A percentile compares a stretch with the other conserved stretches of the same genome.
phyloP scores from a whole-genome alignment of 805 yeast species.

The Lachancea lanzarotensis region DNA sequence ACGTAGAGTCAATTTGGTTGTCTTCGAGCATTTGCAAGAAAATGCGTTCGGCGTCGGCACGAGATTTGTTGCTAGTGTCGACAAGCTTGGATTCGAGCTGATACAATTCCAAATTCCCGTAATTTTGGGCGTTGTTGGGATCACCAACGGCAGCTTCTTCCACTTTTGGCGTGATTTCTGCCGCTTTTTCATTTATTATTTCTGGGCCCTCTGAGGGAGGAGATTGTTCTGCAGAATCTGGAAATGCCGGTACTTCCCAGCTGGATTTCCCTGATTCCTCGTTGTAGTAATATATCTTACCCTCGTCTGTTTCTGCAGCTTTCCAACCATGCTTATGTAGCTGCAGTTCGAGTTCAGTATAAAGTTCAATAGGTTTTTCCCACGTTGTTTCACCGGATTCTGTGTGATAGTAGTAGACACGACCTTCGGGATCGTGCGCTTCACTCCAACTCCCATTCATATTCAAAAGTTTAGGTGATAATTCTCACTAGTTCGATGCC shows the following conservation, averaged over 20 bases:
- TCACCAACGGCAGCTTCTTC: neutral
- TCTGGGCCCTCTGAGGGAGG: constrained; percentile 4
- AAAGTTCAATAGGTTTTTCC: constrained; percentile 63
- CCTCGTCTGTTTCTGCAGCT: constrained; percentile 45
- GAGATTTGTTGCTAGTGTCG: constrained; percentile 20
- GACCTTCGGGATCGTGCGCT: constrained; percentile 56
- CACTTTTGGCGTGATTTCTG: neutral
- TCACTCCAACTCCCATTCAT: constrained; percentile 48
- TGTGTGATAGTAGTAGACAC: constrained; percentile 63
- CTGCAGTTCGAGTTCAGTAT: constrained; percentile 38
- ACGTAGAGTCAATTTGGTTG: constrained; percentile 57
- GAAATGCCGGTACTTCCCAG: constrained; percentile 65
- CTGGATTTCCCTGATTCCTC: constrained; percentile 56
- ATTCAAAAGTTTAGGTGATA: too few species aligned
- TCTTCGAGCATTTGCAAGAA: constrained; percentile 51
- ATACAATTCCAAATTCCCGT: constrained; percentile 12
- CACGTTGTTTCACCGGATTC: constrained; percentile 67
- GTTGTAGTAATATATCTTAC: constrained; percentile 65
- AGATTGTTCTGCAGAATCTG: constrained; percentile 4
- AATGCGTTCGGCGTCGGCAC: constrained; percentile 36
- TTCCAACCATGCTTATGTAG: constrained; percentile 51
- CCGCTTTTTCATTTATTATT: neutral
- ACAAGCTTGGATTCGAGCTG: constrained; percentile 26
- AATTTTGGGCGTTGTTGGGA: neutral
- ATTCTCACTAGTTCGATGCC: too few species aligned